Evolutionary conservation across 2,329 filamentous ascomycete genomes (phyloP), one percentile per base, ranked within the genome.

Genomic region (Ilyonectria mors-panacis): DNA sequence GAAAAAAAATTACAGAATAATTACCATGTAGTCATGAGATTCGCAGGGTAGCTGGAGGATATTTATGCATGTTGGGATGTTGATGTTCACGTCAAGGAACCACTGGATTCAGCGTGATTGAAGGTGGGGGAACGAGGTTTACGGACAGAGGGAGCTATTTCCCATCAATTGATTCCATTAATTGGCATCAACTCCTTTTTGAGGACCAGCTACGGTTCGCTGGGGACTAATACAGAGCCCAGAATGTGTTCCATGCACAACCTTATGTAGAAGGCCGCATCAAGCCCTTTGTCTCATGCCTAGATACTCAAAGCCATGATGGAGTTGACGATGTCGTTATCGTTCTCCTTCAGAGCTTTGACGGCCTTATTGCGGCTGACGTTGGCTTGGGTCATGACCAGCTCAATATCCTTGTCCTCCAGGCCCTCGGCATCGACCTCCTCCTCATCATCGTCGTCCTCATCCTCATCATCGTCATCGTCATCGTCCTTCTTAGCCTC

Each of bases 261-360:
- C 67, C 69, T 75, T 71, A 73, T 70, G 66, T 72, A 66, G 68
- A 68, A 71, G 51, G 65, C 68, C 66, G 66, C 61, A 69, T 69
- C 66, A 67, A 72, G 67, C 54, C 67, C 72, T 63, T 65, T 63
- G 60, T 63, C 50, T 71, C 48, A 69, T 69, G 65, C 61, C 81
- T 87, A 95, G 88, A 94, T 91, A 87, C 93, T 94, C 83, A 99
- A 87, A 76, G 95, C 95, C 96, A 99, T 99, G 87, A 99, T 99
- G 78, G 96, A 98, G 89, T 99, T 99, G 88, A 99, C 96, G 86
- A 99, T 99, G 82, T 99, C 96, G 80, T 98, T 98, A 86, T 98
- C 95, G 82, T 99, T 99, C 88, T 98, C 96, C 88, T 94, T 95
- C 81, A 99, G 89, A 64, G 97, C 96, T 87, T 98, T 99, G 87